These are phyloP conservation scores for Leccinum uliginosum DNA, from an alignment of 768 basidiomycete genomes.

Conservation along the genomic window DNA sequence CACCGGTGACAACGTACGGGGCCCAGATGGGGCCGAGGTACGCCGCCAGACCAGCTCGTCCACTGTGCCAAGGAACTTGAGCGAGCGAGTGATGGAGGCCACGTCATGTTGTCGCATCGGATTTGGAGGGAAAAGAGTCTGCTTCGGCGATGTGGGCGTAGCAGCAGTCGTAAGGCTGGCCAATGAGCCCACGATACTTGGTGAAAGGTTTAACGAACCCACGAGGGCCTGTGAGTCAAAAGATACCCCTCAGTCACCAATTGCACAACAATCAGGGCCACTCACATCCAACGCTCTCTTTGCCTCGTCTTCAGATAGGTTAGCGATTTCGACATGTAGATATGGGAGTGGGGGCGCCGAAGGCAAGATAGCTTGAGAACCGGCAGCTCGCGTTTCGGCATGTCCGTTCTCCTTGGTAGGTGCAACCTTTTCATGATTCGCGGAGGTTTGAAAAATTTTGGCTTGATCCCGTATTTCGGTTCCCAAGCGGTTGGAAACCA, in stretches of 20 bases:
- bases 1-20: conserved; percentile 7
- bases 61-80: conserved; percentile 23
- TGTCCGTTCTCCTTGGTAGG: background rate
- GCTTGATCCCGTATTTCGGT: background rate
- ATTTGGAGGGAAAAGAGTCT: background rate
- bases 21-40: conserved; percentile 5
- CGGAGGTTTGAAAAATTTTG: background rate
- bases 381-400: background rate
- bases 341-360: background rate
- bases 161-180: background rate
- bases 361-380: background rate
- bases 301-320: conserved; percentile 22
- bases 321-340: conserved; percentile 12
- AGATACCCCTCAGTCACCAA: background rate
- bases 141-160: background rate
- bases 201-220: conserved; percentile 13
- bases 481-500: conserved; percentile 16
- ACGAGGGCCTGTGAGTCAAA: conserved; percentile 9
- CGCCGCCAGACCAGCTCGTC: conserved; percentile 30
- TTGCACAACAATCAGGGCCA: background rate
- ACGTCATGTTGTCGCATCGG: conserved; percentile 12
- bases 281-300: conserved; percentile 22
- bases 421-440: background rate
- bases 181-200: background rate
- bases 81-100: conserved; percentile 18